Evolutionary conservation across 345 rosid species (phyloP), one percentile per base, ranked within the genome.

Genomic region (Eutrema yunnanense): DNA sequence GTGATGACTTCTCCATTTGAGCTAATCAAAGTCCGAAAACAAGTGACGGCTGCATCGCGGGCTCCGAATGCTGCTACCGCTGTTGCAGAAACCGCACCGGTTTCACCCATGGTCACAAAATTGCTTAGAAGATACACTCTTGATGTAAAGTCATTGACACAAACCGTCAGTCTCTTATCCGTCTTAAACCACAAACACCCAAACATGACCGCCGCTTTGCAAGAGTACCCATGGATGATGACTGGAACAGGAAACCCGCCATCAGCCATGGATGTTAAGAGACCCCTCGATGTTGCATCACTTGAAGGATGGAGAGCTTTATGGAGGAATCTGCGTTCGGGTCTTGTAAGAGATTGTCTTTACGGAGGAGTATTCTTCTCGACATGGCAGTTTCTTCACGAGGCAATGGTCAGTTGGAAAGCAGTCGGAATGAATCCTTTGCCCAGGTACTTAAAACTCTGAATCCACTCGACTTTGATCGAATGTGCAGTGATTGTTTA

Each of bases 191-290:
- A 84, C 63, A 90, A 87, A 56, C 88, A 87, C 69, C 86, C 89
- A 16, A 83, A 86, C 81, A 73, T 95, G 82, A 73, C 55, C 38
- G 82, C 82, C 36, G 86, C 96, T 30, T 81, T 95, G 75, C 87
- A 81, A 86, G 86, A 84, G 60, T 85, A 85, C 69, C 98, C 96
- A 3, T 92, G 96, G 99, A 95, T 92, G 96, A 89, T 95, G 86
- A 87, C 87, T 51, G 99, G 99, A 30, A 84, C 96, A 41, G 97
- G 99, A 44, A 92, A 79, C 81, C 90, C 93, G 4, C 97, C 99
- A 44, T 65, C 93, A 27, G 86, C 86, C 13, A 86, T 63, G 70
- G 85, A 86, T 73, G 96, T 92, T 66, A 81, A 79, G 68, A 86
- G 84, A 67, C 87, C 84, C 7, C 75, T 83, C 0, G 83, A 85